Base-by-base conservation (phyloP, 495 filamentous ascomycete genomes). In the Eremomyces bilateralis region DNA sequence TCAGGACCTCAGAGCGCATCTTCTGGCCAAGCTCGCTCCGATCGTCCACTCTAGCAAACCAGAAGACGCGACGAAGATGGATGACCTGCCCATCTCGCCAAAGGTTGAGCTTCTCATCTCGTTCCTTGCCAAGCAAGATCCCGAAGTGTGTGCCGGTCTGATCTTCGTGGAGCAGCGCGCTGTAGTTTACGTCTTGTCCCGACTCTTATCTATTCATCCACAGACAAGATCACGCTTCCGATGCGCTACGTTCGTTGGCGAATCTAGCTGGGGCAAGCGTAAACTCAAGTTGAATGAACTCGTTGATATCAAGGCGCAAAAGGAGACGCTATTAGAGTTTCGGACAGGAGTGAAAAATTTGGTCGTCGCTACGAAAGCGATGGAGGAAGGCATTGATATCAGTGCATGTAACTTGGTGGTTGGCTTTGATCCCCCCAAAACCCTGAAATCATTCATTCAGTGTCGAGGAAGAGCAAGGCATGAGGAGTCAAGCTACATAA, bases 311-410 rank as follows among this genome's bases (percentile, higher is more conserved):
- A 63, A 63, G 6, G 57, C 56, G 33, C 73, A 79, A 36, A 48
- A 57, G 24, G 40, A 63, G 16, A 71, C 72, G 0, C 63, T 97
- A 1, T 58, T 69, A 5, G 60, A 71, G 11, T 84, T 97, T 40
- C 67, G 69, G 13, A 44, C 48, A 2, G 80, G 83, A 5, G 57
- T 54, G 3, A 69, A 68, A 20, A 88, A 93, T 43, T 58, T 97
- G 1, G 60, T 97, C 6, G 55, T 97, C 4, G 67, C 80, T 0
- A 94, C 85, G 0, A 77, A 68, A 44, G 84, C 84, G 0, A 57
- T 91, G 0, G 85, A 95, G 52, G 88, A 97, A 53, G 88, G 85
- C 0, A 78, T 97, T 25, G 85, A 94, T 50, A 64, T 94, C 2
- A 73, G 75, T 5, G 71, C 73, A 4, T 94, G 85, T 50, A 78